Evolutionary conservation across 108 stramenopile species (phyloP).

Genomic region (Cyclostephanos tholiformis): DNA sequence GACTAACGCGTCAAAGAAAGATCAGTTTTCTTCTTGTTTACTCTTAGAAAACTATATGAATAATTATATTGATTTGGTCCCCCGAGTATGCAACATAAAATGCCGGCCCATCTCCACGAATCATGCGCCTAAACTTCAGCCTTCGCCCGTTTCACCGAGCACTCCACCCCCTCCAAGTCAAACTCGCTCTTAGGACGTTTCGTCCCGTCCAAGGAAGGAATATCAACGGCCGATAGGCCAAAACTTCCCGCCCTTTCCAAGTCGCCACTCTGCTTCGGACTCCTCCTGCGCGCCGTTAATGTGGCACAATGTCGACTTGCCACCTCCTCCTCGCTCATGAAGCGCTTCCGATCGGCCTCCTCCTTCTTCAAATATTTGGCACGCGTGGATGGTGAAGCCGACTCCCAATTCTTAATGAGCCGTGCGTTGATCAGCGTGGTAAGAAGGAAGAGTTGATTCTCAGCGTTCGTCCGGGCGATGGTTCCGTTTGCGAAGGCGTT

Average conservation of each 20-base stretch:
- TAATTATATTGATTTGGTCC: neutral
- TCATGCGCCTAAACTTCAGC: conserved; percentile 1
- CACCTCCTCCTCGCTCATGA: conserved; percentile 88
- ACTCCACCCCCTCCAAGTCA: neutral
- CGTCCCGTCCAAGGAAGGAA: neutral
- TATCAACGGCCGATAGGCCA: conserved; percentile 8
- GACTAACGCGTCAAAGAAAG: too few relatives aligned
- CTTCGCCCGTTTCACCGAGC: neutral
- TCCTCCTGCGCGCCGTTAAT: conserved; percentile 66
- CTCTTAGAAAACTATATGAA: too few relatives aligned
- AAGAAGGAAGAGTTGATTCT: conserved; percentile 56
- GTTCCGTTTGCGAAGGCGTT: conserved; percentile 19
- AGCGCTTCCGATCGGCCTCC: conserved; percentile 78
- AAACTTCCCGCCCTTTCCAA: conserved; percentile 20
- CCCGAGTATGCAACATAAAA: conserved; percentile 1
- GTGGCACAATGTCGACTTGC: conserved; percentile 91
- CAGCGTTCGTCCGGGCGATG: conserved; percentile 30
- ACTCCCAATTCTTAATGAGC: conserved; percentile 76
- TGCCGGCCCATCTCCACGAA: neutral
- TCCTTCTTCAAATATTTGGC: conserved; percentile 65
- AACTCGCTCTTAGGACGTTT: neutral
- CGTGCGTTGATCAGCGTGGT: conserved; percentile 76
- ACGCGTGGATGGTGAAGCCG: conserved; percentile 50
- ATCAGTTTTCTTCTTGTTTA: too few relatives aligned
- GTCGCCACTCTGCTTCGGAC: conserved; percentile 38